Conservation (phyloP, 2,329 filamentous ascomycete species). For the Tolypocladium pustulatum region DNA sequence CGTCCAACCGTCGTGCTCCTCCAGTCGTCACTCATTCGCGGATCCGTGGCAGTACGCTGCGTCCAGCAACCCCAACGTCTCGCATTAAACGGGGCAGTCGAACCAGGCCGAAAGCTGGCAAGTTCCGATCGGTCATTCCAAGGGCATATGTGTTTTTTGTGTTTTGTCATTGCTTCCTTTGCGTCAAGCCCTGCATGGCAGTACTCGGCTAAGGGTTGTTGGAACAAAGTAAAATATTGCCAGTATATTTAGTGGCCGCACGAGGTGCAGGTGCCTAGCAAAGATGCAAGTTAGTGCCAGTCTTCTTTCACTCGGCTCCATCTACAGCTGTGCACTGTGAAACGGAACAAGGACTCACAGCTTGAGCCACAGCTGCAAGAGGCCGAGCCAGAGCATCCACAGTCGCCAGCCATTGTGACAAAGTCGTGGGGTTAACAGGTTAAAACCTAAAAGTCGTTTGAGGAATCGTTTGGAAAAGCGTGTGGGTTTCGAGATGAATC, state of each 20-base stretch:
- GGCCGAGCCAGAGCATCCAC: constrained; percentile 23
- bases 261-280: constrained; percentile 20
- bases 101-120: neutral
- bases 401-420: constrained; percentile 25
- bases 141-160: constrained; percentile 1
- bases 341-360: constrained; percentile 15
- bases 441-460: constrained; percentile 2
- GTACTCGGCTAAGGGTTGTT: neutral
- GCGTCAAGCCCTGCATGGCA: neutral
- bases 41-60: neutral
- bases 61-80: neutral
- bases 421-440: constrained; percentile 1
- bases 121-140: neutral
- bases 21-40: neutral
- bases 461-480: neutral
- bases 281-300: constrained; percentile 4
- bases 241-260: constrained; percentile 10
- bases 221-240: neutral
- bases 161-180: neutral
- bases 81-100: neutral
- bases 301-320: neutral
- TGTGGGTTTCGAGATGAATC: constrained; percentile 6
- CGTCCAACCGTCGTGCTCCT: neutral
- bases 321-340: neutral
- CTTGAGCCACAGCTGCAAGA: constrained; percentile 25